phyloP scores from a whole-genome alignment of 148 eudicot genomes.

The Dysphania ambrosioides region DNA sequence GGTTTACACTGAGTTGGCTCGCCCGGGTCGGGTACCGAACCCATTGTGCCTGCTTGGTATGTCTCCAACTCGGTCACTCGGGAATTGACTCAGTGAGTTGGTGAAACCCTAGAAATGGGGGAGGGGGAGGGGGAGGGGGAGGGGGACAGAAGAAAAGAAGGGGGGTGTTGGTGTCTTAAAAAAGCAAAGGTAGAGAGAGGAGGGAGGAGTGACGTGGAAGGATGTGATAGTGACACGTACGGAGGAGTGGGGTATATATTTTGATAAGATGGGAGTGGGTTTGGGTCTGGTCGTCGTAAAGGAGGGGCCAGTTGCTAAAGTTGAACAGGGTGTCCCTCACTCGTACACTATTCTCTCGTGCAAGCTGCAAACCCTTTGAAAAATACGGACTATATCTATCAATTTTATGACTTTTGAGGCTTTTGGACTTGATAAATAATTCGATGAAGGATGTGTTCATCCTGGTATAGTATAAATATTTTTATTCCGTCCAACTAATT shows the following conservation, averaged over 20 bases:
- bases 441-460: too few relatives aligned
- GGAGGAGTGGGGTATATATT: neutral
- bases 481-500: too few relatives aligned
- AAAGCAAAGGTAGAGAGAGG: constrained; percentile 12
- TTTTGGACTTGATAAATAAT: too few relatives aligned
- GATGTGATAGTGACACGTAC: constrained; percentile 25
- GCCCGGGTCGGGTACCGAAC: constrained; percentile 76
- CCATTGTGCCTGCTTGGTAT: constrained; percentile 32
- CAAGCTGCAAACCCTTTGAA: neutral
- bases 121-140: constrained; percentile 3
- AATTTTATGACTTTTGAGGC: too few relatives aligned
- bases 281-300: neutral
- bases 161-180: neutral
- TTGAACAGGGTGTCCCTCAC: neutral
- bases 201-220: constrained; percentile 13
- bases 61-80: constrained; percentile 7
- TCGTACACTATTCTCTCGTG: neutral
- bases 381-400: too few relatives aligned
- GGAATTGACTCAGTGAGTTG: neutral
- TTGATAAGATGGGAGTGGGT: constrained; percentile 1
- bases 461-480: too few relatives aligned
- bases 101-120: constrained; percentile 38
- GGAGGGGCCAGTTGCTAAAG: neutral
- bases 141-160: neutral
- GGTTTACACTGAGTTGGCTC: constrained; percentile 41